Evolutionary conservation across 2,329 filamentous ascomycete species (phyloP).

Genomic region (Aspergillus sp.): DNA sequence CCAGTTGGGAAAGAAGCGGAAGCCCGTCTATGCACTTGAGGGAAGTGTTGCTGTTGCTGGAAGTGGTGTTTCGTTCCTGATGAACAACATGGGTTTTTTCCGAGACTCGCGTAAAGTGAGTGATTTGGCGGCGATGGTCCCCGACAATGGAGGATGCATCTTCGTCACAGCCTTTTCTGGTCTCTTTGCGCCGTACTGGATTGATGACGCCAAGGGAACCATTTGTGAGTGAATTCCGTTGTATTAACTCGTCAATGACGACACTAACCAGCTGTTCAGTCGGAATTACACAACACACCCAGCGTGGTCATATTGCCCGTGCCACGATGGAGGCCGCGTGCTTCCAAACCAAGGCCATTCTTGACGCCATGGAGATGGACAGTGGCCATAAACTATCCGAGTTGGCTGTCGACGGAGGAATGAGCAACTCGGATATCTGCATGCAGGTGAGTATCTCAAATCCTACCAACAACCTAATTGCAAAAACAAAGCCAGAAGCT

Average conservation of each 20-base stretch:
- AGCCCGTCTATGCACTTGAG: slow-evolving; percentile 77
- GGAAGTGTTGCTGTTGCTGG: slow-evolving; percentile 82
- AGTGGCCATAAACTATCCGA: slow-evolving; percentile 72
- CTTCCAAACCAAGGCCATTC: slow-evolving; percentile 88
- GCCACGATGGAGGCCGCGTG: slow-evolving; percentile 89
- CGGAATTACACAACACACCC: slow-evolving; percentile 81
- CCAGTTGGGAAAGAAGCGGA: slow-evolving; percentile 69
- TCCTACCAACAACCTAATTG: not conserved
- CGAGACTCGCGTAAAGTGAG: slow-evolving; percentile 63
- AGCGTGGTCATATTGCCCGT: slow-evolving; percentile 81
- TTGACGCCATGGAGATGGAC: slow-evolving; percentile 88
- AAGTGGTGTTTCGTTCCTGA: slow-evolving; percentile 73
- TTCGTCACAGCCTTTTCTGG: slow-evolving; percentile 91
- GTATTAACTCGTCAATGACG: not conserved
- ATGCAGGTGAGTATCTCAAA: slow-evolving; percentile 63
- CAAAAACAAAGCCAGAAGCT: slow-evolving; percentile 12
- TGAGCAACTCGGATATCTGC: slow-evolving; percentile 83
- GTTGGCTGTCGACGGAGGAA: slow-evolving; percentile 82
- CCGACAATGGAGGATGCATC: slow-evolving; percentile 78
- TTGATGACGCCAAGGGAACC: slow-evolving; percentile 86
- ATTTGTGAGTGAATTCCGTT: slow-evolving; percentile 57
- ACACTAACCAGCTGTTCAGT: slow-evolving; percentile 45
- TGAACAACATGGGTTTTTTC: slow-evolving; percentile 66
- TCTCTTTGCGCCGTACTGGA: slow-evolving; percentile 91
- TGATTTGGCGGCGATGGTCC: slow-evolving; percentile 62